phyloP scores from a whole-genome alignment of 768 basidiomycete species.

The Hericium rajendrae region DNA sequence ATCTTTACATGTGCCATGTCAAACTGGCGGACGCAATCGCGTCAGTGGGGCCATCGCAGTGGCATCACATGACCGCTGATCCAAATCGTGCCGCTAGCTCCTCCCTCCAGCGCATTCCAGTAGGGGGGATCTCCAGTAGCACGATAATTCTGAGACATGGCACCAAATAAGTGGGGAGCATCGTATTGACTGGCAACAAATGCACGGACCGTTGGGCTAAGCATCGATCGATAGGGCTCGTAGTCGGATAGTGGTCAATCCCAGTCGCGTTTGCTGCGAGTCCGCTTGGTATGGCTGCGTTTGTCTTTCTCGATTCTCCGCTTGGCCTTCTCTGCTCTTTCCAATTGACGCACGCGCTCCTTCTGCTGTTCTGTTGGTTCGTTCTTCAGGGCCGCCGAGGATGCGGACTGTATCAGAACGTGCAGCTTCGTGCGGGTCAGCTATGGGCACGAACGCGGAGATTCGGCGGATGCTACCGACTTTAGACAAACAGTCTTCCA shows the following conservation, averaged over 20 bases:
- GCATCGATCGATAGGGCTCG: no score
- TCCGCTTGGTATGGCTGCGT: slow-evolving; percentile 40
- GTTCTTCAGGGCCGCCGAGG: slow-evolving; percentile 37
- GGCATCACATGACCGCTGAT: neutral
- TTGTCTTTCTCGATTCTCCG: slow-evolving; percentile 42
- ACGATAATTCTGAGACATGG: no score
- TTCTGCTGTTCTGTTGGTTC: slow-evolving; percentile 47
- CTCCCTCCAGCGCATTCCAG: no score
- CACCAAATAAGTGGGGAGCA: no score
- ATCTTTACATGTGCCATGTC: neutral
- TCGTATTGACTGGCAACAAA: no score
- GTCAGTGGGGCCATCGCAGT: neutral
- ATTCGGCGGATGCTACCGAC: slow-evolving; percentile 19
- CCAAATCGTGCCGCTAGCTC: neutral
- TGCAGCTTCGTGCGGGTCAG: slow-evolving; percentile 36
- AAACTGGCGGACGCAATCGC: neutral
- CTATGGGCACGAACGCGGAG: neutral
- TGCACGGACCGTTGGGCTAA: no score
- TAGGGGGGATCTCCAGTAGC: no score
- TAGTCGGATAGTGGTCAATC: slow-evolving; percentile 8
- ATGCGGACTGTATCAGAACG: slow-evolving; percentile 35
- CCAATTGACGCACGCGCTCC: slow-evolving; percentile 38
- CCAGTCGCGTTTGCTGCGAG: slow-evolving; percentile 16
- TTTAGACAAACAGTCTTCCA: slow-evolving; percentile 64
- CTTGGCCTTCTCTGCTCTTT: slow-evolving; percentile 37